Percentiles rank a stretch among this genome's conserved stretches.
These are phyloP conservation scores for Penicillium sp. DNA, from an alignment of 2,329 filamentous ascomycete species.

Conservation along the genomic window DNA sequence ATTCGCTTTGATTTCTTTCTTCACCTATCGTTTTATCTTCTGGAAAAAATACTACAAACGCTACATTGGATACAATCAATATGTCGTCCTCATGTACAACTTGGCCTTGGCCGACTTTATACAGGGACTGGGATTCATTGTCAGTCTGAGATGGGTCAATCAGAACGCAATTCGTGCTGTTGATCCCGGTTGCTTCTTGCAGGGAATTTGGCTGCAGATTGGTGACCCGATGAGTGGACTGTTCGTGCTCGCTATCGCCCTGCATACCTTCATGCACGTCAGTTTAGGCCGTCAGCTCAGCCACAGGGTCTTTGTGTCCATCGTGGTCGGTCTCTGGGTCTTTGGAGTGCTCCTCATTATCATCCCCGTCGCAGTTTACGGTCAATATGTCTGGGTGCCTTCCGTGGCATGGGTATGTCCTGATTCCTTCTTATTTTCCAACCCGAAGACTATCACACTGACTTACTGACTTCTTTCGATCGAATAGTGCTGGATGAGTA, in stretches of 20 bases:
- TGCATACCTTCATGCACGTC: slow-evolving; percentile 46
- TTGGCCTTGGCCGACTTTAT: slow-evolving; percentile 46
- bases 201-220: slow-evolving; percentile 47
- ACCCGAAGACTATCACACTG: neutral
- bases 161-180: slow-evolving; percentile 38
- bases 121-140: slow-evolving; percentile 44
- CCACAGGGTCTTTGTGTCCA: slow-evolving; percentile 38
- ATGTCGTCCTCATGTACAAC: slow-evolving; percentile 47
- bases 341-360: slow-evolving; percentile 42
- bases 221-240: slow-evolving; percentile 46
- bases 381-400: slow-evolving; percentile 38
- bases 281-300: slow-evolving; percentile 41
- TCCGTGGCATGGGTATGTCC: slow-evolving; percentile 46
- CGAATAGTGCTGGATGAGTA: slow-evolving; percentile 47
- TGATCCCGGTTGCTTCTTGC: slow-evolving; percentile 42
- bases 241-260: slow-evolving; percentile 47
- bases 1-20: slow-evolving; percentile 11
- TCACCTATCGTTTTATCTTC: slow-evolving; percentile 17
- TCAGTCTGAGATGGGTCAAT: slow-evolving; percentile 43
- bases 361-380: slow-evolving; percentile 40
- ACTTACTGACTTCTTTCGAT: slow-evolving; percentile 3
- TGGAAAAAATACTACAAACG: slow-evolving; percentile 16
- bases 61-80: slow-evolving; percentile 43
- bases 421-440: neutral
- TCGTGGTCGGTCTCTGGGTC: slow-evolving; percentile 41